Percentiles rank a stretch among this genome's conserved stretches.
Conservation (phyloP, 306 rosid species). For the Ormosia emarginata region DNA sequence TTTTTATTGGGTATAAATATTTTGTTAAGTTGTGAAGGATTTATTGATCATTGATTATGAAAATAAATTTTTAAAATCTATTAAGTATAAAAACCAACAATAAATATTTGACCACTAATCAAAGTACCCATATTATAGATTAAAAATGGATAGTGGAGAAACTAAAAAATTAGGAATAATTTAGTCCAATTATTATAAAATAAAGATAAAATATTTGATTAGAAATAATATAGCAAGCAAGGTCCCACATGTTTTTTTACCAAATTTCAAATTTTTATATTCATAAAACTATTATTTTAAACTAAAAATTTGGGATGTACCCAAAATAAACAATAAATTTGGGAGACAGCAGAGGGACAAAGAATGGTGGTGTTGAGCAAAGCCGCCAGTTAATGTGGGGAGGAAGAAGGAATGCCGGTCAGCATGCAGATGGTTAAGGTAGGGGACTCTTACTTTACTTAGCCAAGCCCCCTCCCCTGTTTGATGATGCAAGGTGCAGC, state of each 20-base stretch:
- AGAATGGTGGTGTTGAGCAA: slow-evolving; percentile 10
- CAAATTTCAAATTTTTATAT: neutral
- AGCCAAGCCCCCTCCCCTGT: neutral
- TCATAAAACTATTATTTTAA: neutral
- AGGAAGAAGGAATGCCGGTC: neutral
- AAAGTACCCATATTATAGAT: no score
- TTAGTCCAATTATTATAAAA: no score
- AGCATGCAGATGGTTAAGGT: neutral
- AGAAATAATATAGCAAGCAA: neutral
- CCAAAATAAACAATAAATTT: neutral
- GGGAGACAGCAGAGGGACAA: slow-evolving; percentile 15
- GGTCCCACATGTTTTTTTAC: neutral
- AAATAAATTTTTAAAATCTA: no score
- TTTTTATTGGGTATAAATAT: no score
- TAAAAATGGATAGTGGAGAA: no score
- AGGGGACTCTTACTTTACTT: slow-evolving; percentile 18
- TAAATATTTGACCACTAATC: no score
- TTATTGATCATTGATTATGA: no score
- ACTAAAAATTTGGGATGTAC: no score
- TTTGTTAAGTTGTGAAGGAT: no score
- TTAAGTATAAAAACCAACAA: no score
- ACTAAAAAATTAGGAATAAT: no score
- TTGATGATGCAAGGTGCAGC: neutral
- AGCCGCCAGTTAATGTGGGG: slow-evolving; percentile 14
- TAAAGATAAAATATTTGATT: neutral